phyloP scores from a whole-genome alignment of 768 basidiomycete genomes.

The Amanita pseudoporphyria region DNA sequence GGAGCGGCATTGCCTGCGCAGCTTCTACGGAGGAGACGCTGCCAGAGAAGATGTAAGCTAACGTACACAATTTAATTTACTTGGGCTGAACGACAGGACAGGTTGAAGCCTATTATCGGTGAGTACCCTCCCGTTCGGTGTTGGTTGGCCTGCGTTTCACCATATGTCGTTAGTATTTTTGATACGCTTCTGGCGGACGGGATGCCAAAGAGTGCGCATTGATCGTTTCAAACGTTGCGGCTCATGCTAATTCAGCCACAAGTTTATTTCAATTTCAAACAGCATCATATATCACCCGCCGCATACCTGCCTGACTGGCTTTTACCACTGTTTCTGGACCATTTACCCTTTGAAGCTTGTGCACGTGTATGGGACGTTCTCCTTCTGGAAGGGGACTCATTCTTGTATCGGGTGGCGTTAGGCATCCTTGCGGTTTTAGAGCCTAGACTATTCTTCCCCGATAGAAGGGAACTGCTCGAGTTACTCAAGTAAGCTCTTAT shows the following conservation, averaged over 20 bases:
- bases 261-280: slow-evolving; percentile 95
- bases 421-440: slow-evolving; percentile 78
- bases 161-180: slow-evolving; percentile 53
- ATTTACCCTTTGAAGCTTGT: slow-evolving; percentile 87
- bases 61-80: slow-evolving; percentile 4
- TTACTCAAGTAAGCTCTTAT: slow-evolving; percentile 50
- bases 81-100: slow-evolving; percentile 25
- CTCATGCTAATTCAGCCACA: slow-evolving; percentile 5
- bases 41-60: slow-evolving; percentile 68
- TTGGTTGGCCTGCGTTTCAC: slow-evolving; percentile 7
- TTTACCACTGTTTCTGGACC: slow-evolving; percentile 69
- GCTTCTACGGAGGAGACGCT: slow-evolving; percentile 69
- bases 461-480: slow-evolving; percentile 66
- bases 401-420: slow-evolving; percentile 79
- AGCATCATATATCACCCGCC: slow-evolving; percentile 80
- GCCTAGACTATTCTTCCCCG: slow-evolving; percentile 82
- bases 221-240: background rate
- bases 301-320: slow-evolving; percentile 83
- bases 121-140: slow-evolving; percentile 8
- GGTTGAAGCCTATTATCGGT: slow-evolving; percentile 93
- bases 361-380: slow-evolving; percentile 86
- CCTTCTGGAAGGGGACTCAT: slow-evolving; percentile 82
- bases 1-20: slow-evolving; percentile 75
- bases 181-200: slow-evolving; percentile 86
- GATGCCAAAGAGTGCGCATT: slow-evolving; percentile 81